Conservation (phyloP, 345 rosid genomes). For the Stellera chamaejasme region DNA sequence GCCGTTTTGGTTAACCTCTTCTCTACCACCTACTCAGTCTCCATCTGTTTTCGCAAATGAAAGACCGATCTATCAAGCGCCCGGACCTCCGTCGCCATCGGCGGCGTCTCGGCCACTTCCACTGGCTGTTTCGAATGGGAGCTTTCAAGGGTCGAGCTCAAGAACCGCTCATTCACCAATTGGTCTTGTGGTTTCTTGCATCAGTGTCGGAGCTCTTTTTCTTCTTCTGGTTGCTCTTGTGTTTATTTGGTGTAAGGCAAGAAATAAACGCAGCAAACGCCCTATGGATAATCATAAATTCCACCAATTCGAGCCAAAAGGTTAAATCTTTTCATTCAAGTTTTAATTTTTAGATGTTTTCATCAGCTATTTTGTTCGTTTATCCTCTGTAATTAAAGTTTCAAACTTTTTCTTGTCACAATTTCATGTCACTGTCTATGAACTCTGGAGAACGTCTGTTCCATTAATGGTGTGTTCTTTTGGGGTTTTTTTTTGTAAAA, state of each 20-base stretch:
- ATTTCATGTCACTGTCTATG: too few relatives aligned
- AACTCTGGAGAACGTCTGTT: too few relatives aligned
- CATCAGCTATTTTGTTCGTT: not conserved
- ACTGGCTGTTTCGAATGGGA: conserved; percentile 11
- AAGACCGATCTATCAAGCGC: conserved; percentile 4
- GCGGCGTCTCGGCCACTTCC: conserved; percentile 9
- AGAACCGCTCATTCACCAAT: conserved; percentile 9
- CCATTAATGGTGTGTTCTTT: too few relatives aligned
- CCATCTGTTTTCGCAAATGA: not conserved
- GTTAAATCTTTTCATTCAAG: conserved; percentile 1
- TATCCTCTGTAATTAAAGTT: not conserved
- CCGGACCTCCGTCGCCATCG: conserved; percentile 5
- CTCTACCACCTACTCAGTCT: conserved; percentile 8
- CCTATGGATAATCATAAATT: conserved; percentile 2
- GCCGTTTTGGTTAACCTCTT: not conserved
- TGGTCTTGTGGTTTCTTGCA: conserved; percentile 14
- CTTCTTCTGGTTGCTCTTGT: conserved; percentile 16
- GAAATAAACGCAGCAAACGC: conserved; percentile 10
- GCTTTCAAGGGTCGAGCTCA: conserved; percentile 10
- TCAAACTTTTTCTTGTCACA: not conserved
- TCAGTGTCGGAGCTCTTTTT: conserved; percentile 21
- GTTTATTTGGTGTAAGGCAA: conserved; percentile 11
- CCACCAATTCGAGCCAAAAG: not conserved
- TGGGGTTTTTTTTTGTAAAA: too few relatives aligned
- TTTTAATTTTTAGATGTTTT: not conserved